A percentile compares a stretch with the other conserved stretches of the same genome.
Conservation (phyloP, 1,139 yeast genomes). For the Cylindricascospora bacillispora region DNA sequence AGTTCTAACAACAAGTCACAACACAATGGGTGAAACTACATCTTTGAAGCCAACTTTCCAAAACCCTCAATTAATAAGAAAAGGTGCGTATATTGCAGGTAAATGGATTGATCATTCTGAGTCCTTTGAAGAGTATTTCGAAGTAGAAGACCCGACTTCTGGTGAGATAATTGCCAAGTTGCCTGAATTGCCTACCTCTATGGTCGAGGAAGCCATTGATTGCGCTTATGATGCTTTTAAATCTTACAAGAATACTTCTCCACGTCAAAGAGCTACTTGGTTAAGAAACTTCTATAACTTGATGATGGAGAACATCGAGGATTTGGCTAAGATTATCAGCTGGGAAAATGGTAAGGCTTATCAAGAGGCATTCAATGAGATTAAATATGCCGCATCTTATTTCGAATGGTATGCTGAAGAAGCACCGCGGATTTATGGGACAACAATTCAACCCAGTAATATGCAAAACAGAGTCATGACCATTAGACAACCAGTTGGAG, state of each 20-base stretch:
- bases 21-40: too few species aligned
- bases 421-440: constrained; percentile 68
- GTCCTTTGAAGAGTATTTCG: constrained; percentile 33
- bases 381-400: constrained; percentile 63
- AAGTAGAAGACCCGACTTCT: constrained; percentile 69
- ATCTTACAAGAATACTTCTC: constrained; percentile 43
- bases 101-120: constrained; percentile 48
- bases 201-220: constrained; percentile 47
- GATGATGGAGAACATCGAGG: constrained; percentile 55
- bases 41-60: constrained; percentile 32
- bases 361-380: constrained; percentile 66
- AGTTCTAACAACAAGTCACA: too few species aligned
- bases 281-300: constrained; percentile 50
- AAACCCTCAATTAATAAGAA: constrained; percentile 43
- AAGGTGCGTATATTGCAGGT: constrained; percentile 57
- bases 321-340: constrained; percentile 59
- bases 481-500: constrained; percentile 73
- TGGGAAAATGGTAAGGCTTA: constrained; percentile 80
- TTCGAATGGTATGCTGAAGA: constrained; percentile 84
- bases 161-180: constrained; percentile 41
- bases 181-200: constrained; percentile 40
- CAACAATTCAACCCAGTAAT: constrained; percentile 52
- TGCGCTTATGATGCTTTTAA: constrained; percentile 50
- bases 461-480: constrained; percentile 49
- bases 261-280: constrained; percentile 55